These are phyloP conservation scores for Nemania diffusa DNA, from an alignment of 2,329 filamentous ascomycete species.

Conservation along the genomic window DNA sequence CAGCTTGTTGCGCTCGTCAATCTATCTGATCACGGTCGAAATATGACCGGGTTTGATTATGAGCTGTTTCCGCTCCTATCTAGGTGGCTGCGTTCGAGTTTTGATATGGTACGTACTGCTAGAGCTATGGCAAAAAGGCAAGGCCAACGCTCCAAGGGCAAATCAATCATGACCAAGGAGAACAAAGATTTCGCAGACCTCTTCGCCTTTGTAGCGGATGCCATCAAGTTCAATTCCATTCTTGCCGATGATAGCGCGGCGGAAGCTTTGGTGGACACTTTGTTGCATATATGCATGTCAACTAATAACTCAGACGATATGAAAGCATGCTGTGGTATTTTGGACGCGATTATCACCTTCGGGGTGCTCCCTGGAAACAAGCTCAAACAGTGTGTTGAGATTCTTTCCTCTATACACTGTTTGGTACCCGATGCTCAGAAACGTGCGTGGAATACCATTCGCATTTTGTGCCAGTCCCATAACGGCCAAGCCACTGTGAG, in stretches of 20 bases:
- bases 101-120: slow-evolving; percentile 62
- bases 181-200: slow-evolving; percentile 71
- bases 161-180: slow-evolving; percentile 58
- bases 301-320: slow-evolving; percentile 74
- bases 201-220: slow-evolving; percentile 72
- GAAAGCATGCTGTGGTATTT: slow-evolving; percentile 71
- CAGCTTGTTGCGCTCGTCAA: slow-evolving; percentile 72
- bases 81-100: slow-evolving; percentile 67
- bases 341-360: slow-evolving; percentile 78
- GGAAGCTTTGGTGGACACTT: slow-evolving; percentile 67
- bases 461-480: slow-evolving; percentile 77
- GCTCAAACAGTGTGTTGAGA: slow-evolving; percentile 73
- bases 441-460: slow-evolving; percentile 75
- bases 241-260: slow-evolving; percentile 72
- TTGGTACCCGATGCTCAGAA: slow-evolving; percentile 70
- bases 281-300: slow-evolving; percentile 74
- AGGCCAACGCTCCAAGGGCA: slow-evolving; percentile 56
- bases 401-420: slow-evolving; percentile 77
- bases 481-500: slow-evolving; percentile 76
- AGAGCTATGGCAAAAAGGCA: slow-evolving; percentile 63
- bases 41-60: slow-evolving; percentile 74
- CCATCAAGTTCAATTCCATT: slow-evolving; percentile 81
- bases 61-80: slow-evolving; percentile 71
- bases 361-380: slow-evolving; percentile 72
- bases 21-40: slow-evolving; percentile 69